Percentiles rank a stretch among this genome's conserved stretches.
phyloP scores from a whole-genome alignment of 345 rosid genomes.

The Aquilaria malaccensis region DNA sequence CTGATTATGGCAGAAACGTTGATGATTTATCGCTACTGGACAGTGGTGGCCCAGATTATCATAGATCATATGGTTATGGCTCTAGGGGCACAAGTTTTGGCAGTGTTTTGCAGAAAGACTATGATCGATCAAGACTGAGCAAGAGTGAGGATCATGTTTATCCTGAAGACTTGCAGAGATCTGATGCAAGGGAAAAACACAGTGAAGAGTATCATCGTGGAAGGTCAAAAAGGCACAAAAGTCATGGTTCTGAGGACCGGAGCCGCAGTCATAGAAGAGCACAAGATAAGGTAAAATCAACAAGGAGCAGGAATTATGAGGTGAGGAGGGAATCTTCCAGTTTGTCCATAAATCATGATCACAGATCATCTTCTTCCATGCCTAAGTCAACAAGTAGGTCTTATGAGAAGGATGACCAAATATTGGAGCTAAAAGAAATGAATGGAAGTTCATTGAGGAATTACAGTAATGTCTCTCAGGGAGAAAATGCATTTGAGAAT shows the following conservation, averaged over 20 bases:
- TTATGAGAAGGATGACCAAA: constrained; percentile 10
- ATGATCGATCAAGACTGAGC: constrained; percentile 23
- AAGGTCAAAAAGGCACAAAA: constrained; percentile 25
- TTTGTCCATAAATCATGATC: constrained; percentile 16
- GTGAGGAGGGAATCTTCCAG: constrained; percentile 29
- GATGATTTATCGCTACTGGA: constrained; percentile 19
- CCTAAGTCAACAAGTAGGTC: constrained; percentile 20
- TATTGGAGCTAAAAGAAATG: constrained; percentile 20
- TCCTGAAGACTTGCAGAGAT: constrained; percentile 16
- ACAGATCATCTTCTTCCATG: constrained; percentile 20
- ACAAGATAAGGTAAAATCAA: constrained; percentile 28
- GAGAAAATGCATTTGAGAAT: constrained; percentile 50
- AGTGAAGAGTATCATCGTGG: constrained; percentile 27
- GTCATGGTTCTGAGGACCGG: constrained; percentile 28
- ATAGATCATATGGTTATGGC: constrained; percentile 21
- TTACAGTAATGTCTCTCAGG: constrained; percentile 17
- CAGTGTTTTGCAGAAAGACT: constrained; percentile 20
- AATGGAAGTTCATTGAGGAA: constrained; percentile 18
- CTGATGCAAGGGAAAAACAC: constrained; percentile 18
- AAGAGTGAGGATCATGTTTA: constrained; percentile 22
- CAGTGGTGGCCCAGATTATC: constrained; percentile 12
- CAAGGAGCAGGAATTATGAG: constrained; percentile 23
- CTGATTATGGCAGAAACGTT: constrained; percentile 15
- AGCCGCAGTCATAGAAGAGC: constrained; percentile 21
- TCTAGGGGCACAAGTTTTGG: constrained; percentile 20